These are phyloP conservation scores for Colletotrichum sp. DNA, from an alignment of 2,329 filamentous ascomycete species.

Conservation along the genomic window DNA sequence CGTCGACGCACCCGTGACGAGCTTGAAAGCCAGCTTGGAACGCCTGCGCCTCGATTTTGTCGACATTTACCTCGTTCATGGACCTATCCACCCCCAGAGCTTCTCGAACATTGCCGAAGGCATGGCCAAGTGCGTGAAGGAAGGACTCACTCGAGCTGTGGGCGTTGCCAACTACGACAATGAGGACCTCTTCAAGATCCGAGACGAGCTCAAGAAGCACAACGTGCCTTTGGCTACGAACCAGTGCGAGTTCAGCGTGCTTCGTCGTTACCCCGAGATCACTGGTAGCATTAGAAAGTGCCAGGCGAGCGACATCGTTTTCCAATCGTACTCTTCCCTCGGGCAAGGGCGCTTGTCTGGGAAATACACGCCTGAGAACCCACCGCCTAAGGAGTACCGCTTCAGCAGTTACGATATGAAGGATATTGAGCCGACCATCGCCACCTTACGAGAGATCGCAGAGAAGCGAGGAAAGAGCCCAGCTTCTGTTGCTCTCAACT, in stretches of 20 bases:
- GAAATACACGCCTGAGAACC: not conserved
- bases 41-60: not conserved
- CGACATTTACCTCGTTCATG: not conserved
- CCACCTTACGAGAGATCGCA: not conserved
- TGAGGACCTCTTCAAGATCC: not conserved
- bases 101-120: not conserved
- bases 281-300: not conserved
- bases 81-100: not conserved
- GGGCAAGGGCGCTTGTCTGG: not conserved
- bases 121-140: not conserved
- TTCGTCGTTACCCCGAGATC: not conserved
- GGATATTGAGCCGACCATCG: not conserved
- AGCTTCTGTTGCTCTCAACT: not conserved
- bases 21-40: not conserved
- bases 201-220: not conserved
- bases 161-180: not conserved
- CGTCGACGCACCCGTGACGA: not conserved
- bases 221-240: not conserved
- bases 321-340: not conserved
- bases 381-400: not conserved
- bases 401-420: not conserved
- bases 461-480: not conserved
- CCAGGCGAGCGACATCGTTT: not conserved
- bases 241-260: not conserved
- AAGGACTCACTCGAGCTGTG: not conserved